A percentile compares a stretch with the other conserved stretches of the same genome.
phyloP scores from a whole-genome alignment of 805 yeast species.

The Suhomyces sp. region DNA sequence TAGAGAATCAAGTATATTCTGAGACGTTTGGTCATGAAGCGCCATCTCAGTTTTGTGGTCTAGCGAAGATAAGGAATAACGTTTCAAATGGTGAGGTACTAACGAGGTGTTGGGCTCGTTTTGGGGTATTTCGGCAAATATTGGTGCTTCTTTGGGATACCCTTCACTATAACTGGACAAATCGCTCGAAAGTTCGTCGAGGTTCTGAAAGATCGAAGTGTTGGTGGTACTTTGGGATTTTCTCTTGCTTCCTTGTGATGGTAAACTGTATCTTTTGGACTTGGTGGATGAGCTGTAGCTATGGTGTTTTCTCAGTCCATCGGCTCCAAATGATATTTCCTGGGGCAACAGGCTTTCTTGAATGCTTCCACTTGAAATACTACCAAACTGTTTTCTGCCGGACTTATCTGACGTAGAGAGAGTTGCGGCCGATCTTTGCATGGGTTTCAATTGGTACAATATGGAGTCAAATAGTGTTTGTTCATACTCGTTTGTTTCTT shows the following conservation, averaged over 20 bases:
- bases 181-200: slow-evolving; percentile 28
- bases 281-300: slow-evolving; percentile 1
- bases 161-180: slow-evolving; percentile 16
- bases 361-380: background rate
- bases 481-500: slow-evolving; percentile 7
- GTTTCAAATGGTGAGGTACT: background rate
- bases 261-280: slow-evolving; percentile 9
- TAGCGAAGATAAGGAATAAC: slow-evolving; percentile 7
- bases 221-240: slow-evolving; percentile 23
- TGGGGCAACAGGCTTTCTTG: background rate
- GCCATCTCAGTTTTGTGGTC: background rate
- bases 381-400: background rate
- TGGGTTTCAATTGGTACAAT: slow-evolving; percentile 28
- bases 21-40: background rate
- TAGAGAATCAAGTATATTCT: slow-evolving; percentile 7
- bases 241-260: slow-evolving; percentile 8
- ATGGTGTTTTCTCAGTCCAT: background rate
- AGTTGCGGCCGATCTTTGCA: slow-evolving; percentile 31
- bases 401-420: slow-evolving; percentile 21
- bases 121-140: too few relatives aligned
- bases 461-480: slow-evolving; percentile 13
- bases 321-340: background rate
- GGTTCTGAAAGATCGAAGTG: slow-evolving; percentile 25
- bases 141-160: background rate
- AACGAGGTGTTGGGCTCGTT: background rate